These are phyloP conservation scores for Paramecium octaurelia DNA, from an alignment of 73 alveolate species.

Conservation along the genomic window DNA sequence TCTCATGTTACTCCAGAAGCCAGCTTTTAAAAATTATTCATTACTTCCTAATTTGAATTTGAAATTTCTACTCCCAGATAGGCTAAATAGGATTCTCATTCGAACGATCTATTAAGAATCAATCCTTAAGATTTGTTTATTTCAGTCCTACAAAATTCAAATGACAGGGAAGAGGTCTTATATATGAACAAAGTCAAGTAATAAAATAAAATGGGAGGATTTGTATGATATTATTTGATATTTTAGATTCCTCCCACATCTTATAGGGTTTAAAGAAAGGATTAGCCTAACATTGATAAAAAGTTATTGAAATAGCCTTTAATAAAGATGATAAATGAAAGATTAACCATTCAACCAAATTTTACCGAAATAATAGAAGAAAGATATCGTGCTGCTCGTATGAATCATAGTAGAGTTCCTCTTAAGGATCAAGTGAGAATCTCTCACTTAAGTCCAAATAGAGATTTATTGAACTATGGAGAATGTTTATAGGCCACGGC, in stretches of 20 bases:
- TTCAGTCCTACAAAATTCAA: not conserved
- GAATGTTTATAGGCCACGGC: not conserved
- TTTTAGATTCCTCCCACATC: conserved; percentile 19
- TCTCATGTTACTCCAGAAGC: not conserved
- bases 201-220: conserved; percentile 29
- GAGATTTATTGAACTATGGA: not conserved
- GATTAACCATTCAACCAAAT: not conserved
- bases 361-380: not conserved
- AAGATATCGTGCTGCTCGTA: not conserved
- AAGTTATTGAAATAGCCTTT: conserved; percentile 13
- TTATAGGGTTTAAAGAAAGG: not conserved
- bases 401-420: conserved; percentile 16
- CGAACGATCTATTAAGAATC: not conserved
- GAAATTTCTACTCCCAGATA: conserved; percentile 47
- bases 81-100: not conserved
- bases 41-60: conserved; percentile 7
- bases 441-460: conserved; percentile 49
- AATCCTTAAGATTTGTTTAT: not conserved
- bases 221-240: not conserved
- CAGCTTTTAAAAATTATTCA: not conserved
- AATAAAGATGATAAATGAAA: not conserved
- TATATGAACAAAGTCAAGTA: not conserved
- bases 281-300: not conserved
- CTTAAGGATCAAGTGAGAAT: not conserved
- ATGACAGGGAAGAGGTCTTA: conserved; percentile 2